phyloP scores from a whole-genome alignment of 768 basidiomycete genomes.

The Trametes meyenii region DNA sequence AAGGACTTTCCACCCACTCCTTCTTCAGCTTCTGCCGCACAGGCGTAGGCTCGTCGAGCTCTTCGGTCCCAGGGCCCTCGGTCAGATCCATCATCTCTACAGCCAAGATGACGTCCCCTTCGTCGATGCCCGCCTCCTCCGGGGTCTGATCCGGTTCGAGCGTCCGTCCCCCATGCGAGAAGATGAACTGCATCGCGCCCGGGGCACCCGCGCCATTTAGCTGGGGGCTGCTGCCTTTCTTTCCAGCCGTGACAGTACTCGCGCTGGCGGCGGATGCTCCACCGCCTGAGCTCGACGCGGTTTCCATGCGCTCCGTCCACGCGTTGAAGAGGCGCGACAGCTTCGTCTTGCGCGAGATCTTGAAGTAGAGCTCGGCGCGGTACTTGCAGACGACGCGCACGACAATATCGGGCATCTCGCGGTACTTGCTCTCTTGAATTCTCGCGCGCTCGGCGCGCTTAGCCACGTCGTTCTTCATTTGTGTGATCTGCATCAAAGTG shows the following conservation, averaged over 20 bases:
- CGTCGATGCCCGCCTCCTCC: constrained; percentile 86
- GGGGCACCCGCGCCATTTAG: constrained; percentile 50
- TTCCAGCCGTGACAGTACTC: constrained; percentile 38
- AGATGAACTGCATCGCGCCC: constrained; percentile 72
- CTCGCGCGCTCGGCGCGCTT: constrained; percentile 80
- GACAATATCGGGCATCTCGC: constrained; percentile 87
- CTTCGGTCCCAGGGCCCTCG: constrained; percentile 61
- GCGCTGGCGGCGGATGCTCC: constrained; percentile 4
- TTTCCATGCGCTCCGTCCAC: constrained; percentile 89
- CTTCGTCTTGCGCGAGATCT: constrained; percentile 89
- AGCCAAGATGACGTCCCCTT: constrained; percentile 86
- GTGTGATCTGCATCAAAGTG: constrained; percentile 53
- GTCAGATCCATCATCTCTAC: constrained; percentile 92
- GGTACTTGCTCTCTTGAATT: constrained; percentile 77
- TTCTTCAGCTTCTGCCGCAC: constrained; percentile 74
- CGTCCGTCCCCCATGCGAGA: constrained; percentile 79
- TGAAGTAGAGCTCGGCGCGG: constrained; percentile 90
- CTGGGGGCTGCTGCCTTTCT: constrained; percentile 45
- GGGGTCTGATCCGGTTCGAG: constrained; percentile 84
- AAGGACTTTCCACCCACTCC: constrained; percentile 76
- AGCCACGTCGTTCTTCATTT: constrained; percentile 83
- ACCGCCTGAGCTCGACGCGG: constrained; percentile 10
- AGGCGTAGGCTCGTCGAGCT: constrained; percentile 69
- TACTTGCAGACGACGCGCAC: constrained; percentile 89
- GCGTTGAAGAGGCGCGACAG: constrained; percentile 81